Evolutionary conservation across 305 asterid species (phyloP).

Genomic region (Petunia hybrid): DNA sequence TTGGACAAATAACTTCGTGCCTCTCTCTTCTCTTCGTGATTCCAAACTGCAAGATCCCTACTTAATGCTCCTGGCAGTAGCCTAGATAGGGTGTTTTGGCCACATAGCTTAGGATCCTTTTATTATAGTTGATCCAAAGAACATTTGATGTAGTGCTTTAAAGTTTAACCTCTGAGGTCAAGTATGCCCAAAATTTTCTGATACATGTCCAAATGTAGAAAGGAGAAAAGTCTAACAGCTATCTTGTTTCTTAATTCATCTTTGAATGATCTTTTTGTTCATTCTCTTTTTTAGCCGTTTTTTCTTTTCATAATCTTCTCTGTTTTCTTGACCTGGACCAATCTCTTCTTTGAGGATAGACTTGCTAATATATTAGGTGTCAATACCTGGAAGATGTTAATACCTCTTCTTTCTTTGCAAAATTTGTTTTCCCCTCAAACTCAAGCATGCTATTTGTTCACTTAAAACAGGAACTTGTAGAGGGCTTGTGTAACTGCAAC

Average conservation of each 20-base stretch:
- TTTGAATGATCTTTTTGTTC: conserved; percentile 6
- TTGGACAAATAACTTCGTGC: not conserved
- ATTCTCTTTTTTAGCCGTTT: not conserved
- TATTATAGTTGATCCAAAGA: not conserved
- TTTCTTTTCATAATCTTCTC: not conserved
- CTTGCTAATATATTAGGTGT: conserved; percentile 10
- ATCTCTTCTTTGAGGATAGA: not conserved
- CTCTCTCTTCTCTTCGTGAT: not conserved
- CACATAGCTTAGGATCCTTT: not conserved
- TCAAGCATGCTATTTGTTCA: conserved; percentile 20
- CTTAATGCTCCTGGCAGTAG: conserved; percentile 7
- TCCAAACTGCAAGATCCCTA: conserved; percentile 24
- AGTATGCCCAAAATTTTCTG: not conserved
- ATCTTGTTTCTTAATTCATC: not conserved
- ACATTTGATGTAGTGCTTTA: not conserved
- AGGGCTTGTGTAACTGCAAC: conserved; percentile 9
- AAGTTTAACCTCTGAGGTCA: not conserved
- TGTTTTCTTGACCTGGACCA: not conserved
- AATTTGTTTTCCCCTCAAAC: not conserved
- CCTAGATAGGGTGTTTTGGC: conserved; percentile 16
- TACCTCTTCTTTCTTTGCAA: conserved; percentile 14
- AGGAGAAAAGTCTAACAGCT: conserved; percentile 9
- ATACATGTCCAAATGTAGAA: conserved; percentile 13
- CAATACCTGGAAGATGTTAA: conserved; percentile 24
- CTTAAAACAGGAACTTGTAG: not conserved